phyloP scores from a whole-genome alignment of 768 basidiomycete genomes.

The Phanerodontia chrysosporium region DNA sequence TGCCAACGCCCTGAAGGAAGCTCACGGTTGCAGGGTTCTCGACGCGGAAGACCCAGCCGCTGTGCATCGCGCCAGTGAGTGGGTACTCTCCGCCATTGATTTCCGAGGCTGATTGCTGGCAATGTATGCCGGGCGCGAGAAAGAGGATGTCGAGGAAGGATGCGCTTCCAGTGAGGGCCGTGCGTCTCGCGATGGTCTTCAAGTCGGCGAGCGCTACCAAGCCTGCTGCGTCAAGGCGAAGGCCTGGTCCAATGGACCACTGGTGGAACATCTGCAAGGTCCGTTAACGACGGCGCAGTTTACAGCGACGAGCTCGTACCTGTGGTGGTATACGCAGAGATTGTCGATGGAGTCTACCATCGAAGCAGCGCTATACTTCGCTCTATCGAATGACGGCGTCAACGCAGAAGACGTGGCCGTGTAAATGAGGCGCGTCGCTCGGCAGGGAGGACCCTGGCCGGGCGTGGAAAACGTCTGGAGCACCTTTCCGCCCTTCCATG shows the following conservation, averaged over 20 bases:
- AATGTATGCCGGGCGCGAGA: conserved; percentile 10
- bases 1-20: conserved; percentile 7
- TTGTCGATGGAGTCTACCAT: background rate
- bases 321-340: background rate
- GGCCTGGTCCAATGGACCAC: background rate
- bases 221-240: conserved; percentile 9
- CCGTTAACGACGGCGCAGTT: background rate
- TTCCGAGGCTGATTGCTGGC: conserved; percentile 4
- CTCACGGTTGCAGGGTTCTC: conserved; percentile 11
- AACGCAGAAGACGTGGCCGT: background rate
- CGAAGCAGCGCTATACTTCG: background rate
- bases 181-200: conserved; percentile 4
- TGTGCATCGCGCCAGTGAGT: conserved; percentile 4
- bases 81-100: conserved; percentile 13
- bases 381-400: background rate
- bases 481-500: background rate
- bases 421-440: background rate
- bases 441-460: background rate
- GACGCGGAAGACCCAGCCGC: conserved; percentile 11
- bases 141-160: conserved; percentile 8
- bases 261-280: background rate
- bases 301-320: background rate
- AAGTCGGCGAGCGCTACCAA: conserved; percentile 12
- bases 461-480: background rate
- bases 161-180: conserved; percentile 10